Percentiles rank a stretch among this genome's conserved stretches.
phyloP scores from a whole-genome alignment of 1,139 yeast genomes.

The Meyerozyma carpophila region DNA sequence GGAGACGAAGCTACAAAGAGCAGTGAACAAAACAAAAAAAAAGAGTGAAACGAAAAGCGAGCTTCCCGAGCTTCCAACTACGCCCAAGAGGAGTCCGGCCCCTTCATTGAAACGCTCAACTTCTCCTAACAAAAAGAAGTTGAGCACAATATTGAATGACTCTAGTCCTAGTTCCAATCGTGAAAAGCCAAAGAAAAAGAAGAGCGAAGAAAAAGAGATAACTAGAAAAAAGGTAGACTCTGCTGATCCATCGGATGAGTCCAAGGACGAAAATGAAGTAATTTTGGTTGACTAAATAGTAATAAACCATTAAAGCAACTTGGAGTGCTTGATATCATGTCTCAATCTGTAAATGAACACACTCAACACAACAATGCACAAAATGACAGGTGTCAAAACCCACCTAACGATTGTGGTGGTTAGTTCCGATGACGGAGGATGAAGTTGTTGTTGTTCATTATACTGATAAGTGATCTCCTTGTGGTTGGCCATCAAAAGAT shows the following conservation, averaged over 20 bases:
- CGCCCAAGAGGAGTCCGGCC: constrained; percentile 16
- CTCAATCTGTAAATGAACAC: constrained; percentile 43
- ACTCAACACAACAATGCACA: constrained; percentile 31
- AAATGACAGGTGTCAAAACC: constrained; percentile 38
- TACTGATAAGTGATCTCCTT: constrained; percentile 34
- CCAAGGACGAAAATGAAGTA: not conserved
- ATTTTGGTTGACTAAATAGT: not conserved
- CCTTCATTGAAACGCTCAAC: constrained; percentile 29
- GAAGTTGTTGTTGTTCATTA: constrained; percentile 10
- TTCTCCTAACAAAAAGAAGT: constrained; percentile 36
- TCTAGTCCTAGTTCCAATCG: constrained; percentile 3
- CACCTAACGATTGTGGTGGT: constrained; percentile 25
- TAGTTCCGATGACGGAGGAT: constrained; percentile 11
- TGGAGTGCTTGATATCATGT: constrained; percentile 51
- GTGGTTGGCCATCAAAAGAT: constrained; percentile 38
- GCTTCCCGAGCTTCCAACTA: constrained; percentile 16
- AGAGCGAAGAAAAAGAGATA: constrained; percentile 2
- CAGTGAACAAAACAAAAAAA: constrained; percentile 14
- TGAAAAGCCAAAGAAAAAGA: not conserved
- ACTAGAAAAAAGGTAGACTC: not conserved
- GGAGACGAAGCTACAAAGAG: constrained; percentile 28
- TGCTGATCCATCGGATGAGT: not conserved
- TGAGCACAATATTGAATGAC: constrained; percentile 21
- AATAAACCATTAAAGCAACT: constrained; percentile 29
- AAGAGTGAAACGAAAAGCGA: constrained; percentile 1